These are phyloP conservation scores for Echium plantagineum DNA, from an alignment of 257 asterid species.

Conservation along the genomic window DNA sequence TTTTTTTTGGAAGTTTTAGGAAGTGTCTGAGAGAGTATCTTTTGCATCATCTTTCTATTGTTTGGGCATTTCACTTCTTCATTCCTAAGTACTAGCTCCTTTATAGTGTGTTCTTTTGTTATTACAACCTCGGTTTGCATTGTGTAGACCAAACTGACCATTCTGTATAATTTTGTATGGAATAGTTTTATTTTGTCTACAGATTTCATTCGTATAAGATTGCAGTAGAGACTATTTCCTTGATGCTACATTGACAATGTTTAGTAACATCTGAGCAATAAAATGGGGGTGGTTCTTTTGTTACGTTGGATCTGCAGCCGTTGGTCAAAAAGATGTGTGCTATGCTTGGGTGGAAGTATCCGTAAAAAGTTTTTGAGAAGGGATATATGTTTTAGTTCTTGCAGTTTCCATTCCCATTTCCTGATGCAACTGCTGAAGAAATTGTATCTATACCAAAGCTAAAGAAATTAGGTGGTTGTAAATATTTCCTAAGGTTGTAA, in stretches of 20 bases:
- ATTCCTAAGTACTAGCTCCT: background rate
- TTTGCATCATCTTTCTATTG: too few species aligned
- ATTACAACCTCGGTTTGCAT: background rate
- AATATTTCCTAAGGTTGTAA: background rate
- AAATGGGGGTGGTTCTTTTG: background rate
- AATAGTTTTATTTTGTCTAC: background rate
- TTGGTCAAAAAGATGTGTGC: background rate
- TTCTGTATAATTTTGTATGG: too few species aligned
- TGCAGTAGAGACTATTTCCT: background rate
- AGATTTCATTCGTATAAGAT: background rate
- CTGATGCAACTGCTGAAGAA: background rate
- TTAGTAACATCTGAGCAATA: background rate
- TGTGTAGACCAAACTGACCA: too few species aligned
- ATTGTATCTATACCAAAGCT: background rate
- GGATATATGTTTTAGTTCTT: background rate
- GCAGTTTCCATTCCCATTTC: background rate
- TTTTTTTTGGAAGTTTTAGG: background rate
- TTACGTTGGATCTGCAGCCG: too few species aligned
- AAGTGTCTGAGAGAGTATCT: too few species aligned
- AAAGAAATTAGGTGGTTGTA: background rate
- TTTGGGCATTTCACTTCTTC: too few species aligned
- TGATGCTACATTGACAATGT: background rate
- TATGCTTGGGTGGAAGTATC: background rate
- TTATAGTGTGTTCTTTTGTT: background rate
- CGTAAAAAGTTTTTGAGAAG: too few species aligned